Evolutionary conservation across 331 rosid species (phyloP), one percentile per base, ranked within the genome.

Genomic region (Pyrus hybrid): DNA sequence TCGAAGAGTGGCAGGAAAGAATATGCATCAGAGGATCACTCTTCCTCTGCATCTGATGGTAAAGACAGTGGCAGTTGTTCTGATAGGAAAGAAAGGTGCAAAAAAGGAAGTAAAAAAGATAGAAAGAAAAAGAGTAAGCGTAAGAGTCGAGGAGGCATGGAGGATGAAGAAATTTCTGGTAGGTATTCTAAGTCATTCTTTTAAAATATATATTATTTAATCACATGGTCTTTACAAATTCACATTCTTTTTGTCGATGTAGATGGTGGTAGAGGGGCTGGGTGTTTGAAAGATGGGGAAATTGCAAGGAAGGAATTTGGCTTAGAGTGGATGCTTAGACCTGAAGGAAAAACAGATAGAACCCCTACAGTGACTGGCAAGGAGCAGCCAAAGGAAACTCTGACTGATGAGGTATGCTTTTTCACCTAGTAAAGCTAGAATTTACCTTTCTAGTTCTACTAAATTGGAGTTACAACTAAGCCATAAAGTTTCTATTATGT

Each of bases 271-370:
- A 47, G n/a, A 65, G 81, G 68, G 70, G 35, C 70, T 23, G 45
- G 76, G 63, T 47, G 88, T 41, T 49, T 67, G 23, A 80, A 79
- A 68, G 87, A 85, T 69, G 83, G 53, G 78, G 96, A 91, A 66
- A 83, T 82, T 77, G 91, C 56, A 3, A 90, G 97, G 82, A 92
- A 84, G 80, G 95, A 87, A 83, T 84, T 89, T 86, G 99, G 99
- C 58, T 79, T 92, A 81, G 93, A 94, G 76, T 94, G 97, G 99
- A 94, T 92, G 99, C 96, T 92, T 72, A 83, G 89, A 84, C 83
- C 96, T 74, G 91, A 79, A 77, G 91, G 77, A 73, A 85, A 77
- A 78, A 75, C 22, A 29, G 83, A 75, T 18, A 73, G 60, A 68
- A 45, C 62, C 71, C 82, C 91, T 25, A 72, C 58, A 13, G 88